Percentiles rank a stretch among this genome's conserved stretches.
phyloP scores from a whole-genome alignment of 768 basidiomycete species.

The Clavulina sp. region DNA sequence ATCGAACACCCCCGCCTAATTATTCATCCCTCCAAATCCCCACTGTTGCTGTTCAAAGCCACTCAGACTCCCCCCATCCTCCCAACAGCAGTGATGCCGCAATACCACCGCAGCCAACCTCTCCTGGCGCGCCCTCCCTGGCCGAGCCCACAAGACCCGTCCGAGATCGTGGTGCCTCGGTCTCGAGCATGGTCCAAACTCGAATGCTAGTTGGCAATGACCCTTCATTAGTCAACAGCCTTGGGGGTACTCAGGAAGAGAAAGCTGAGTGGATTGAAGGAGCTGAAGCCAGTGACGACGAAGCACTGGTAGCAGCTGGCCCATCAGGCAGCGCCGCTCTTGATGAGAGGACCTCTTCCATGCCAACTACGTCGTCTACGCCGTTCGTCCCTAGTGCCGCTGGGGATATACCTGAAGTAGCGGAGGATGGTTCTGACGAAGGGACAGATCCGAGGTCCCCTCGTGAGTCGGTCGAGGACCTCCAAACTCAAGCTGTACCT shows the following conservation, averaged over 20 bases:
- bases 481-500: background rate
- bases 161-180: background rate
- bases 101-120: background rate
- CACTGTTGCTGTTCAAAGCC: too few relatives aligned
- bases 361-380: too few relatives aligned
- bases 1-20: background rate
- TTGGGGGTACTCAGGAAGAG: conserved; percentile 19
- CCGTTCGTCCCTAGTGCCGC: conserved; percentile 11
- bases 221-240: background rate
- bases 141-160: background rate
- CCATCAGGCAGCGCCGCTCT: conserved; percentile 65
- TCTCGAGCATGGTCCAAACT: background rate
- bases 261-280: conserved; percentile 51
- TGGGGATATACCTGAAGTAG: background rate
- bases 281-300: conserved; percentile 55
- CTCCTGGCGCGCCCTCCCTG: background rate
- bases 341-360: conserved; percentile 65
- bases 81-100: background rate
- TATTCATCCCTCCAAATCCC: background rate
- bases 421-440: conserved; percentile 5
- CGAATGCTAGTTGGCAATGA: background rate
- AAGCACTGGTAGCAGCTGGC: conserved; percentile 72
- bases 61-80: too few relatives aligned
- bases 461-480: conserved; percentile 6
- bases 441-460: conserved; percentile 1